Evolutionary conservation across 768 basidiomycete species (phyloP).

Genomic region (Hygrocybe punicea): DNA sequence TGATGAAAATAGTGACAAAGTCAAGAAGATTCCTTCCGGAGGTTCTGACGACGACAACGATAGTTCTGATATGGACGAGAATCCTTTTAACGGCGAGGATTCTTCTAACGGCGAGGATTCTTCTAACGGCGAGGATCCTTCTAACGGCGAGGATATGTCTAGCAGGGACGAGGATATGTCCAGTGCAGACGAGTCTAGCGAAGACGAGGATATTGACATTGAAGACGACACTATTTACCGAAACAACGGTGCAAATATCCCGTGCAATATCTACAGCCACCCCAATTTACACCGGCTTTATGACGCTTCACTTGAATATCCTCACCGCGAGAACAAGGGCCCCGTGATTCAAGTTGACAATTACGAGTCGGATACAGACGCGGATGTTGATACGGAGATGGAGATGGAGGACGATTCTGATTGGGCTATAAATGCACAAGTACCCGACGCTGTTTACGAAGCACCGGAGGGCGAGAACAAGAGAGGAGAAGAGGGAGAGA

Average conservation of each 20-base stretch:
- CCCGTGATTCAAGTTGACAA: neutral
- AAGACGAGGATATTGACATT: constrained; percentile 3
- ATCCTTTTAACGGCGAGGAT: too few species aligned
- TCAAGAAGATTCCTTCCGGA: neutral
- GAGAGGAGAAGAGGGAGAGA: neutral
- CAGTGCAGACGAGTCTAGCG: neutral
- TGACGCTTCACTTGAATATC: neutral
- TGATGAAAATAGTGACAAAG: too few species aligned
- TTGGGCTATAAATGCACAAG: constrained; percentile 3
- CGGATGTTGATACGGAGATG: constrained; percentile 9
- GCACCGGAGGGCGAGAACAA: constrained; percentile 2
- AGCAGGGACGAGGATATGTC: too few species aligned
- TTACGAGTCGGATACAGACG: constrained; percentile 6
- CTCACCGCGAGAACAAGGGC: neutral
- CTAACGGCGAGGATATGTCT: too few species aligned
- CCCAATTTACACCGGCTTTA: neutral
- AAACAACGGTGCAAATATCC: neutral
- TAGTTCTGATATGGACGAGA: constrained; percentile 3
- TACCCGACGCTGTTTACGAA: constrained; percentile 10
- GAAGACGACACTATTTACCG: constrained; percentile 4
- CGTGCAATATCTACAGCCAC: neutral
- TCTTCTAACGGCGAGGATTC: too few species aligned
- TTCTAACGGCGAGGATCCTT: too few species aligned
- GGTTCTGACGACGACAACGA: constrained; percentile 5
- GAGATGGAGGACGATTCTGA: constrained; percentile 11